phyloP scores from a whole-genome alignment of 2,329 filamentous ascomycete genomes.

The Lasiodiplodia hormozganensis region DNA sequence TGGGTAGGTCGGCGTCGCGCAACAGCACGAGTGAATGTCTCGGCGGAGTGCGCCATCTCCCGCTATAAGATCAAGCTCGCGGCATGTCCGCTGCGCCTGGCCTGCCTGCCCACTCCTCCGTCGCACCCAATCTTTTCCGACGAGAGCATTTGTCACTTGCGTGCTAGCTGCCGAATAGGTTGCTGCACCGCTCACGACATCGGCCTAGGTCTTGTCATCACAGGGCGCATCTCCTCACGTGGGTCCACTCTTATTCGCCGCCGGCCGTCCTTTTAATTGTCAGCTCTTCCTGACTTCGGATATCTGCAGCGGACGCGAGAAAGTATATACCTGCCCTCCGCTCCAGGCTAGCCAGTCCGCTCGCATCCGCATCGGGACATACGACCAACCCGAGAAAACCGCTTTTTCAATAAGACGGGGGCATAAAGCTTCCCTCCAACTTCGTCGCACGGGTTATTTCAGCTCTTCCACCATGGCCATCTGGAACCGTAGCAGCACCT shows the following conservation, averaged over 20 bases:
- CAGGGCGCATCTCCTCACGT: slow-evolving; percentile 13
- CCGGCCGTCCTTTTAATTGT: background rate
- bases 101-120: slow-evolving; percentile 3
- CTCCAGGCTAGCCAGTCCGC: slow-evolving; percentile 11
- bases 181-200: slow-evolving; percentile 14
- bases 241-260: slow-evolving; percentile 4
- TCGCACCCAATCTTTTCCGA: background rate
- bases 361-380: slow-evolving; percentile 6
- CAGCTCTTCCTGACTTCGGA: slow-evolving; percentile 3
- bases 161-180: background rate
- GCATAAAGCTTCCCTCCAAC: slow-evolving; percentile 1
- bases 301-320: background rate
- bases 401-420: background rate
- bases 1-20: slow-evolving; percentile 11
- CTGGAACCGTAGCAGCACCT: slow-evolving; percentile 22
- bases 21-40: slow-evolving; percentile 7
- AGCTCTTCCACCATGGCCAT: slow-evolving; percentile 11
- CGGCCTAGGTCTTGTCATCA: slow-evolving; percentile 12
- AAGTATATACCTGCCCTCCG: slow-evolving; percentile 18
- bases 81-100: background rate
- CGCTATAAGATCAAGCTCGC: slow-evolving; percentile 11
- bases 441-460: background rate
- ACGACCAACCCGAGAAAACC: slow-evolving; percentile 13
- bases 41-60: slow-evolving; percentile 13
- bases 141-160: slow-evolving; percentile 16